A percentile compares a stretch with the other conserved stretches of the same genome.
phyloP scores from a whole-genome alignment of 345 rosid species.

The Bruguiera parviflora region DNA sequence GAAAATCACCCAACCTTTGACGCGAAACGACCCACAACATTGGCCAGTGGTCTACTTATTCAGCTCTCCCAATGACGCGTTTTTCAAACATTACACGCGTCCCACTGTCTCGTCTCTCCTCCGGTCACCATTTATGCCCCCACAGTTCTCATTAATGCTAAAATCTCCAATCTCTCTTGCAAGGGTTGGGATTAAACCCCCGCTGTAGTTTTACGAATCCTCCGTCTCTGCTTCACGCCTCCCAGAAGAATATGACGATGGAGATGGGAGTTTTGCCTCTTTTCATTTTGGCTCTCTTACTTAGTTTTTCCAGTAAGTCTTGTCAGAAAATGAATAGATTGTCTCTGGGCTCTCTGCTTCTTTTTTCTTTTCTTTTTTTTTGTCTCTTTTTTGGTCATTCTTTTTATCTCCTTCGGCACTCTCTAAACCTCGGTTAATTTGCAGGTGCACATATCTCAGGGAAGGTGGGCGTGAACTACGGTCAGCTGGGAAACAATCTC shows the following conservation, averaged over 20 bases:
- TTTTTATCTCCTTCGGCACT: neutral
- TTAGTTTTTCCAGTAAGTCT: constrained; percentile 8
- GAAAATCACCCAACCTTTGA: no score
- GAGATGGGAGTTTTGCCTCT: neutral
- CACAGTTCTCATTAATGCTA: neutral
- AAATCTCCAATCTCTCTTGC: neutral
- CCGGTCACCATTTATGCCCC: no score
- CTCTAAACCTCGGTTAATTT: neutral
- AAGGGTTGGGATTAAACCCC: neutral
- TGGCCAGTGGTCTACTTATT: no score
- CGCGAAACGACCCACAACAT: no score
- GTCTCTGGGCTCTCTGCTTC: neutral
- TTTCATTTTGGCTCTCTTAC: constrained; percentile 15
- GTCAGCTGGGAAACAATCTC: constrained; percentile 69
- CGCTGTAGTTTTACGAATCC: neutral
- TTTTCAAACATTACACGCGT: no score
- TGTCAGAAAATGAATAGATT: neutral
- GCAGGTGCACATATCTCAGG: constrained; percentile 48
- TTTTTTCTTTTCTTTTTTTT: neutral
- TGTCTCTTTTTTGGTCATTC: no score
- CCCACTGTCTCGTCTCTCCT: no score
- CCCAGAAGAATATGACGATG: neutral
- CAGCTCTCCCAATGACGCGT: no score
- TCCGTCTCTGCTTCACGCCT: neutral
- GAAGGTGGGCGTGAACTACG: constrained; percentile 72